Conservation (phyloP, 345 rosid species). For the Turritis glabra region DNA sequence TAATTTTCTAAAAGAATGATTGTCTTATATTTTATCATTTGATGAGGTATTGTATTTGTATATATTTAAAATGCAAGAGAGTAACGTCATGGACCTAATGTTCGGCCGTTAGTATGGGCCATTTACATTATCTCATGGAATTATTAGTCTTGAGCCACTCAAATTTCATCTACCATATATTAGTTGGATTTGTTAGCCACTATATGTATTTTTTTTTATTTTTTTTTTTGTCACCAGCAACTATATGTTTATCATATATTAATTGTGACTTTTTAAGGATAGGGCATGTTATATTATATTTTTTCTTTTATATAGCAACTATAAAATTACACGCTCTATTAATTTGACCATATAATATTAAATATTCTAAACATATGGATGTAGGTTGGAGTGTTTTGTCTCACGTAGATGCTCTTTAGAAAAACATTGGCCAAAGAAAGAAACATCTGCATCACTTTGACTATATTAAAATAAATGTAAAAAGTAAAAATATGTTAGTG, state of each 20-base stretch:
- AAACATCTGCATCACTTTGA: too few species aligned
- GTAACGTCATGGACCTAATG: slow-evolving; percentile 16
- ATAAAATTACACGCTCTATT: background rate
- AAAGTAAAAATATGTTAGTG: slow-evolving; percentile 8
- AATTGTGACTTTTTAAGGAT: background rate
- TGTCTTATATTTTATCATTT: too few species aligned
- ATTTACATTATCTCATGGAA: slow-evolving; percentile 12
- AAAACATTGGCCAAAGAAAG: too few species aligned
- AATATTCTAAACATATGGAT: background rate
- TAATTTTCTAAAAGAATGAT: background rate
- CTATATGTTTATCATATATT: too few species aligned
- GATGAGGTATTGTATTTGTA: too few species aligned
- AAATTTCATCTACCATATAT: background rate
- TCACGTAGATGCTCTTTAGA: too few species aligned
- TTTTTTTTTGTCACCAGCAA: too few species aligned
- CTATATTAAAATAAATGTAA: background rate
- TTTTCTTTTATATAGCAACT: too few species aligned
- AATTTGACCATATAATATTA: background rate
- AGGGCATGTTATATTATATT: background rate
- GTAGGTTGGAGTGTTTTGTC: too few species aligned
- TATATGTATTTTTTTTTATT: too few species aligned
- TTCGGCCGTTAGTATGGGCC: slow-evolving; percentile 21
- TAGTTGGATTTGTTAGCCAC: background rate
- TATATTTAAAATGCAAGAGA: background rate
- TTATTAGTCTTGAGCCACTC: slow-evolving; percentile 23